Evolutionary conservation across 345 rosid species (phyloP), one percentile per base, ranked within the genome.

Genomic region (Brassica cretica): DNA sequence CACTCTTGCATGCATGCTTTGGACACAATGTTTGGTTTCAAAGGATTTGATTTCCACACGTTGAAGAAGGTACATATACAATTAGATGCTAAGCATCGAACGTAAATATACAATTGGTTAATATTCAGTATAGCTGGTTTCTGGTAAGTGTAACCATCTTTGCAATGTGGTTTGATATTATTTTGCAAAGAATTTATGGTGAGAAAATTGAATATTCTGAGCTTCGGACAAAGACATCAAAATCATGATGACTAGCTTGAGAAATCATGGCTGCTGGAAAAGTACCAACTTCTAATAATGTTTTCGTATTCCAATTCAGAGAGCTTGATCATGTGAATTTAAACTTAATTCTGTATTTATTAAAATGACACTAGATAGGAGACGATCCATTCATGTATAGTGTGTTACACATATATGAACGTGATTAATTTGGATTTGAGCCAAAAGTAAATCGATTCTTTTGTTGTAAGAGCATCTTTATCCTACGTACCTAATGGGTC

Each of bases 61-160:
- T 3, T 6, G 94, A 94, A 80, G 94, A 88, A 25, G 94, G 89
- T 44, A 93, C 88, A 80, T 25, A 83, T 19, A 90, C 91, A 76
- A 89, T 89, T 18, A 78, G 90, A 46, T 94, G 98, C 78, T 80
- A 24, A 79, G 70, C 15, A 80, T 75, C 3, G 86, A 83, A 29
- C 86, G 41, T 35, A 35, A 35, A 35, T 35, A 35, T 35, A 35
- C 88, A 2, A 10, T 79, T 91, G 62, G 92, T 93, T 2, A 91
- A 89, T 70, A 84, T 93, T 55, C 84, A 82, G 41, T 91, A 91
- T 76, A 84, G 94, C 68, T 90, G 89, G 94, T 73, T 81, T 58
- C 65, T 89, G 80, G 83, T 90, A 16, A 76, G 61, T 2, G 63
- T 86, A 32, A 78, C 86, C 18, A 73, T 81, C 68, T 84, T 84